These are phyloP conservation scores for Suillus occidentalis DNA, from an alignment of 768 basidiomycete species.

Conservation along the genomic window DNA sequence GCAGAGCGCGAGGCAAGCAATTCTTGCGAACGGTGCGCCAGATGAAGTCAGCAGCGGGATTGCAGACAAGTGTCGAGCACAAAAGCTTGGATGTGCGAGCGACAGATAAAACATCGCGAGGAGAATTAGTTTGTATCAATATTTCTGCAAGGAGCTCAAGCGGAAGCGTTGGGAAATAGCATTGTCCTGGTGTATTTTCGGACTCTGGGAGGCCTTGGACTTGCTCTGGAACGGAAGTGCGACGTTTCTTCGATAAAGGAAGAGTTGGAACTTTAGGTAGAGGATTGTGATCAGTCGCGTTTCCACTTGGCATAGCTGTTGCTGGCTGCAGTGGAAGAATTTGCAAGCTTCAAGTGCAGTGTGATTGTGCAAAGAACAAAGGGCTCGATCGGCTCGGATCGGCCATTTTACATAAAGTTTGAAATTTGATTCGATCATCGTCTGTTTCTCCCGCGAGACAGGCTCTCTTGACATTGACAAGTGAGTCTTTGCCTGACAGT, in stretches of 20 bases:
- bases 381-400: not conserved
- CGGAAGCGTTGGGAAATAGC: constrained; percentile 40
- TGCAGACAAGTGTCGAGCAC: constrained; percentile 46
- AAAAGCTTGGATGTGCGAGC: constrained; percentile 58
- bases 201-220: not conserved
- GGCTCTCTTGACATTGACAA: too few species aligned
- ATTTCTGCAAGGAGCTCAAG: constrained; percentile 67
- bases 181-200: not conserved
- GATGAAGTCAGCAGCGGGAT: constrained; percentile 48
- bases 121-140: constrained; percentile 50
- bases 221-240: not conserved
- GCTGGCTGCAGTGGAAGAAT: not conserved
- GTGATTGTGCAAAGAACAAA: not conserved
- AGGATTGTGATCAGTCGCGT: not conserved
- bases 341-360: not conserved
- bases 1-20: constrained; percentile 37
- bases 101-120: constrained; percentile 57
- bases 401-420: not conserved
- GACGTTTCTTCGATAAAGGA: not conserved
- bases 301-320: not conserved
- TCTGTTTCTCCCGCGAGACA: too few species aligned
- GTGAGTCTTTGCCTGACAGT: not conserved
- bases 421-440: not conserved
- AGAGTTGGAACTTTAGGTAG: not conserved
- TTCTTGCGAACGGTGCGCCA: constrained; percentile 55